Evolutionary conservation across 2,329 filamentous ascomycete species (phyloP), one percentile per base, ranked within the genome.

Genomic region (Penicillium sp.): DNA sequence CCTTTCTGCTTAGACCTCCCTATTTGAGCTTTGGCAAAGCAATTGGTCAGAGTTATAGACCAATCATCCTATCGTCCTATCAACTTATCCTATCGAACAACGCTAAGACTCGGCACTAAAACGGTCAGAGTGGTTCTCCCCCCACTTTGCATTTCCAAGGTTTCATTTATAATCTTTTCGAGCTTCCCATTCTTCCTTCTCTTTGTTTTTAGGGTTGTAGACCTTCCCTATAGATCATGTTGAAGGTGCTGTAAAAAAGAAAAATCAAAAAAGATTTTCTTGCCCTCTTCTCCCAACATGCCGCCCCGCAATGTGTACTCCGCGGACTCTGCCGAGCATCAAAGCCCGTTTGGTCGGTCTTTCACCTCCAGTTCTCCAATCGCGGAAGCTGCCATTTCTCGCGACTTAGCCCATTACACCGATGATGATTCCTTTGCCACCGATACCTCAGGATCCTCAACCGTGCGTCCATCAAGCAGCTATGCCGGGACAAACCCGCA

Each of bases 371-470:
- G 80, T 27, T 88, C 88, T n/a, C 86, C 87, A 22, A 79, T 89
- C 48, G 88, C 86, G 1, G 84, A 89, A 60, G 83, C 84, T 29
- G 83, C 84, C 33, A 79, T 91, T 56, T 86, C 86, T 7, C 80
- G 84, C 37, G 88, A 91, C 69, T 76, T 90, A 8, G 86, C 86
- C 35, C 84, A 85, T 50, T 88, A 84, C 59, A 81, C 83, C 4
- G 85, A 86, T 33, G 80, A 85, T 52, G 84, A 84, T 63, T 71
- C 58, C 45, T 74, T 51, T 70, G 78, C 49, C 26, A 72, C 73
- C 13, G 73, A 73, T 5, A 74, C 79, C 45, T 73, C 70, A 22
- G 76, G 76, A 41, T 66, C 68, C 11, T 72, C 74, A 50, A 77
- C 78, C 10, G 65, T 79, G 52, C 75, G 77, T 62, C 74, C 78